Percentiles rank a stretch among this genome's conserved stretches.
phyloP scores from a whole-genome alignment of 192 early-diverging fungal species.

The Coemansia sp. region DNA sequence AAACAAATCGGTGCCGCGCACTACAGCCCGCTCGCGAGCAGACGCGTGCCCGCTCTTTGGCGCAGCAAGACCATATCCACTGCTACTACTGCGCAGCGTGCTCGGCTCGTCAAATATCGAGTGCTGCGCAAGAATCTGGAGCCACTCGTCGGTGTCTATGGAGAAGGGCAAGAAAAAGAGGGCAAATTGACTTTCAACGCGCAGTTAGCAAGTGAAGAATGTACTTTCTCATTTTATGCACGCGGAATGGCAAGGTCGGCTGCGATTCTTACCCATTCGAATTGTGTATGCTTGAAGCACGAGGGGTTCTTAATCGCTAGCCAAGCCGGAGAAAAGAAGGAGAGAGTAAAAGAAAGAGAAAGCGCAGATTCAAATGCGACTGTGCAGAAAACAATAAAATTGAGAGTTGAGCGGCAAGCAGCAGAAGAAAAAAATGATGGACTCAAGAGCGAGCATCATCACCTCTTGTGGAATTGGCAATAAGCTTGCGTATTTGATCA shows the following conservation, averaged over 20 bases:
- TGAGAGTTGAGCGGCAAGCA: background rate
- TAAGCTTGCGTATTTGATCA: too few species aligned
- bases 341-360: background rate
- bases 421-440: background rate
- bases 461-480: too few species aligned
- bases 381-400: background rate
- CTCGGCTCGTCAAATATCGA: constrained; percentile 36
- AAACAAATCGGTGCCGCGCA: constrained; percentile 65
- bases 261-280: background rate
- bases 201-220: background rate
- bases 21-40: constrained; percentile 24
- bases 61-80: background rate
- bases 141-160: constrained; percentile 56
- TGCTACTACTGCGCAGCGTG: background rate
- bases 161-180: background rate
- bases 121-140: constrained; percentile 52
- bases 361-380: background rate
- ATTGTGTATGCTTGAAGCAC: background rate
- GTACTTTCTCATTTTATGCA: constrained; percentile 5
- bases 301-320: background rate
- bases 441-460: too few species aligned
- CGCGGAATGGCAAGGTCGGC: background rate
- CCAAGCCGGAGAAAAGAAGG: background rate
- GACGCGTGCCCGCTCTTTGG: background rate
- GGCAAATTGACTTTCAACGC: background rate